These are phyloP conservation scores for Stagonosporopsis tanaceti DNA, from an alignment of 2,329 filamentous ascomycete species.

Conservation along the genomic window DNA sequence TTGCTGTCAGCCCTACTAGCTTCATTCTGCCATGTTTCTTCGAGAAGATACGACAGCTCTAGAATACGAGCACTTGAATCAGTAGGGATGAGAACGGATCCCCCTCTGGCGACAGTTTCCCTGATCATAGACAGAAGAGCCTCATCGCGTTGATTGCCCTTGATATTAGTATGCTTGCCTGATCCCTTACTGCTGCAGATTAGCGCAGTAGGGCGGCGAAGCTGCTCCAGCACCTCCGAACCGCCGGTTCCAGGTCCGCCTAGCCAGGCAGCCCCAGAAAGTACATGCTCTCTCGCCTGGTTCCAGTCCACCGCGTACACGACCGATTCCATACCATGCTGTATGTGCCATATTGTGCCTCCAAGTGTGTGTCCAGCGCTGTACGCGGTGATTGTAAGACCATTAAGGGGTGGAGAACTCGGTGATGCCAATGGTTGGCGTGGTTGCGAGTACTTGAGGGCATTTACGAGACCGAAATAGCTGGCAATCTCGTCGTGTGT, in stretches of 20 bases:
- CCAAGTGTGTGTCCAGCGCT: conserved; percentile 95
- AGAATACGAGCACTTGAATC: conserved; percentile 95
- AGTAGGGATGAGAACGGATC: conserved; percentile 90
- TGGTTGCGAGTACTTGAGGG: conserved; percentile 95
- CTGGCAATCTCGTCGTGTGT: conserved; percentile 87
- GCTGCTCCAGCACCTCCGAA: conserved; percentile 89
- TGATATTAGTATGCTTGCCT: conserved; percentile 73
- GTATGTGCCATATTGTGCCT: conserved; percentile 98
- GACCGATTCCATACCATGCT: conserved; percentile 94
- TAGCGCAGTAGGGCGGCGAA: conserved; percentile 91
- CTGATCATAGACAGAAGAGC: conserved; percentile 81
- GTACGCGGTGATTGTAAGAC: conserved; percentile 94
- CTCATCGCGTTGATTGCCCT: conserved; percentile 83
- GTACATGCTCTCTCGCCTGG: conserved; percentile 93
- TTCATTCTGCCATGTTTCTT: conserved; percentile 78
- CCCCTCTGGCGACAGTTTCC: conserved; percentile 80
- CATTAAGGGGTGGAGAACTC: conserved; percentile 87
- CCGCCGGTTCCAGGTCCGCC: conserved; percentile 81
- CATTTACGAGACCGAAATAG: conserved; percentile 90
- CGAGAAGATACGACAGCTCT: conserved; percentile 89
- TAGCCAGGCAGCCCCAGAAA: conserved; percentile 92
- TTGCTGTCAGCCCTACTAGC: conserved; percentile 40
- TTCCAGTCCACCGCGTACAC: conserved; percentile 99
- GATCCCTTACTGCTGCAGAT: conserved; percentile 89
- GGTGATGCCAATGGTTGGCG: conserved; percentile 88